Evolutionary conservation across 148 eudicot genomes (phyloP), one percentile per base, ranked within the genome.

Genomic region (Drosera capensis): DNA sequence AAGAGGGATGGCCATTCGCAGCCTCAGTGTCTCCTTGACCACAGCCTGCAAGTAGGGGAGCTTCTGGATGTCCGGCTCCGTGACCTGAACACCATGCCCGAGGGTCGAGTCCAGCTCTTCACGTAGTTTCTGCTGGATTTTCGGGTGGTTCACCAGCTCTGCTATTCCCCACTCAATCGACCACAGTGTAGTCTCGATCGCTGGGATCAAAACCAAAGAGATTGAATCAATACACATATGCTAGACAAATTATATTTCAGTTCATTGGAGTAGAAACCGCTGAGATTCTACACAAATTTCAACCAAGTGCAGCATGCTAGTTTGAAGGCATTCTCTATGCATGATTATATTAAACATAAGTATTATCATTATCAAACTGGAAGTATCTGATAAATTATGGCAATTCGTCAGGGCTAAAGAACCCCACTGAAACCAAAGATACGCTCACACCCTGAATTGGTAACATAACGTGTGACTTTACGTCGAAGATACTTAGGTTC

Each of bases 121-220:
- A 23, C 90, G 60, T 25, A 84, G 71, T 55, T 80, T 84, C 25
- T n/a, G 51, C 51, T 84, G 95, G 59, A 84, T 77, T 4, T 67
- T 37, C 12, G 88, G 95, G 70, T 80, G 72, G 82, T 84, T 84
- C 28, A 84, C 84, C 3, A 84, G 50, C 62, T 84, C 95, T 0
- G 95, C 95, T 2, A 84, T 65, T 23, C 79, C 82, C 95, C 95
- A 84, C 54, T 84, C 95, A 18, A 84, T 67, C 0, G 95, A 80
- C 95, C 95, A 84, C 19, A 84, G 31, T 25, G 95, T 84, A 46
- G 95, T 80, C 57, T 84, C 95, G 25, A 84, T 84, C 13, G 95
- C 95, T 84, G 71, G 31, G 9, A 9, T 34, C n/a, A n/a, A n/a
- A n/a, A 2, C 38, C 23, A 36, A 7, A n/a, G 6, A 16, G 4